These are phyloP conservation scores for Phoma herbarum DNA, from an alignment of 2,329 filamentous ascomycete genomes.

Conservation along the genomic window DNA sequence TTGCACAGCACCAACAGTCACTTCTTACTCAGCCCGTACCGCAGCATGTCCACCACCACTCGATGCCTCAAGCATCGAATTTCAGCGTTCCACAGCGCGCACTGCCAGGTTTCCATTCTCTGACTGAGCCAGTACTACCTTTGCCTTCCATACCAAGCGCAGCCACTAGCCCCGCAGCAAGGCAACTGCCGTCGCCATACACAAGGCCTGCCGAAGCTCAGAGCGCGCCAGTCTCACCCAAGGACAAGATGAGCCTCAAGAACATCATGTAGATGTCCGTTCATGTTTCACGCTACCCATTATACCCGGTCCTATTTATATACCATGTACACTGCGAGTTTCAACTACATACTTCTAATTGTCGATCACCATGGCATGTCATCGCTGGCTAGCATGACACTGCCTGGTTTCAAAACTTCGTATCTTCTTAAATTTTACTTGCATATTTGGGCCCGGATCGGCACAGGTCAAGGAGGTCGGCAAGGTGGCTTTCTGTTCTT, in stretches of 20 bases:
- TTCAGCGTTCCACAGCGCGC: slow-evolving; percentile 36
- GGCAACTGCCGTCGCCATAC: slow-evolving; percentile 47
- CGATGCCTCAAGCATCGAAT: slow-evolving; percentile 40
- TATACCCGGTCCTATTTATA: slow-evolving; percentile 33
- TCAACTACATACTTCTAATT: slow-evolving; percentile 26
- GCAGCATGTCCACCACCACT: slow-evolving; percentile 45
- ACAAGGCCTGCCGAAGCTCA: slow-evolving; percentile 35
- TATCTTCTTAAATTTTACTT: slow-evolving; percentile 11
- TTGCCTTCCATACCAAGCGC: slow-evolving; percentile 34
- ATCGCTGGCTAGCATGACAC: slow-evolving; percentile 13
- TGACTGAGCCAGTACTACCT: slow-evolving; percentile 45
- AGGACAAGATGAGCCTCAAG: slow-evolving; percentile 46
- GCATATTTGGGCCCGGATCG: slow-evolving; percentile 14
- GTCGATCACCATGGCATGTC: slow-evolving; percentile 10
- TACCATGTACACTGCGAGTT: slow-evolving; percentile 21
- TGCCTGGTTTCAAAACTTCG: slow-evolving; percentile 1
- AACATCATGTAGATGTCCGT: slow-evolving; percentile 44
- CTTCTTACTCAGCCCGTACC: slow-evolving; percentile 46
- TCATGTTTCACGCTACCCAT: slow-evolving; percentile 34
- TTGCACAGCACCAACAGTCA: slow-evolving; percentile 30
- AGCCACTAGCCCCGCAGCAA: slow-evolving; percentile 38
- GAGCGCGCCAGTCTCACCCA: slow-evolving; percentile 48
- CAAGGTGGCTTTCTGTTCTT: slow-evolving; percentile 1
- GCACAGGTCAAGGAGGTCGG: slow-evolving; percentile 1
- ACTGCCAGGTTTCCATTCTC: slow-evolving; percentile 45